Conservation (phyloP, 164 flowering plant genomes). For the Vitis amurensis region DNA sequence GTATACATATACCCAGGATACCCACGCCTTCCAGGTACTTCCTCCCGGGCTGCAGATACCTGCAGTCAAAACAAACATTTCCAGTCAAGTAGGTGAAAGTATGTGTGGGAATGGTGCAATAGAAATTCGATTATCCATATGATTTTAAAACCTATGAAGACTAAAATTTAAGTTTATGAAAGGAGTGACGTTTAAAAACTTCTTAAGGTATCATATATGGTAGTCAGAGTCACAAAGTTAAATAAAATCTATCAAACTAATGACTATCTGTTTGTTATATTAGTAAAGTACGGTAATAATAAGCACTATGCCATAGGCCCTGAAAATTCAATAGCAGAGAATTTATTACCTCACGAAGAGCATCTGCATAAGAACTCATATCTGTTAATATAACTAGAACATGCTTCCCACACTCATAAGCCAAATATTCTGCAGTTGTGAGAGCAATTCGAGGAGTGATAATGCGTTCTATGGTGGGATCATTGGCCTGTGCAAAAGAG, state of each 20-base stretch:
- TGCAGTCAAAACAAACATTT: slow-evolving; percentile 23
- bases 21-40: slow-evolving; percentile 99
- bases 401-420: slow-evolving; percentile 99
- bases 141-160: too few relatives aligned
- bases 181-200: too few relatives aligned
- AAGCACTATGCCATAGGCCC: too few relatives aligned
- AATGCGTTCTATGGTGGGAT: slow-evolving; percentile 96
- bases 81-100: neutral
- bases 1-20: slow-evolving; percentile 99
- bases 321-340: too few relatives aligned
- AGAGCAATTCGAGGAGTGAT: slow-evolving; percentile 97
- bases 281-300: too few relatives aligned
- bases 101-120: neutral
- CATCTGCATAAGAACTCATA: slow-evolving; percentile 99
- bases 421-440: slow-evolving; percentile 96
- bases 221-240: too few relatives aligned
- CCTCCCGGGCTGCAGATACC: slow-evolving; percentile 99
- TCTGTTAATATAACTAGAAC: slow-evolving; percentile 93
- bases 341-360: slow-evolving; percentile 86
- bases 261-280: too few relatives aligned
- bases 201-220: too few relatives aligned
- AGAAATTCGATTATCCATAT: too few relatives aligned
- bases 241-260: too few relatives aligned
- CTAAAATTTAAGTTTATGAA: too few relatives aligned
- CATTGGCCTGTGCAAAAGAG: slow-evolving; percentile 74